Evolutionary conservation across 2,329 filamentous ascomycete species (phyloP).

Genomic region (Calonectria honghensis): DNA sequence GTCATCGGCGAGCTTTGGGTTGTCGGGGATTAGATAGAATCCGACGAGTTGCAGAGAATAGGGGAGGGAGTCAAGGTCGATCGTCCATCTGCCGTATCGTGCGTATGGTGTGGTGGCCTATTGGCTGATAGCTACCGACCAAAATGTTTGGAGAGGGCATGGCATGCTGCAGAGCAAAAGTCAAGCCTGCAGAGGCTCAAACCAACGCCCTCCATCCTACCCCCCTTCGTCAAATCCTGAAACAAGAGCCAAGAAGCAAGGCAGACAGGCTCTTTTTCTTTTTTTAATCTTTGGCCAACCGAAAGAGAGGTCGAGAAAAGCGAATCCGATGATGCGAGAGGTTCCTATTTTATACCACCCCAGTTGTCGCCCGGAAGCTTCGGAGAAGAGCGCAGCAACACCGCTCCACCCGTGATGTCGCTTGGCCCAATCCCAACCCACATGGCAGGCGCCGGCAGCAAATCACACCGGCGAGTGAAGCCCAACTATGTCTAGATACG

Average conservation of each 20-base stretch:
- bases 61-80: neutral
- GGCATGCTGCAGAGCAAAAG: neutral
- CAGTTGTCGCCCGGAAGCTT: slow-evolving; percentile 43
- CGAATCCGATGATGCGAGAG: neutral
- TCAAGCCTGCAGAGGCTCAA: neutral
- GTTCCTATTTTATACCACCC: neutral
- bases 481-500: slow-evolving; percentile 11
- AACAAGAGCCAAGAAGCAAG: neutral
- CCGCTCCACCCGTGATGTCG: neutral
- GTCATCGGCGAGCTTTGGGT: neutral
- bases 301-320: neutral
- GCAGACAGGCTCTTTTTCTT: neutral
- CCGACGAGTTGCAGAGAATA: neutral
- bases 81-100: neutral
- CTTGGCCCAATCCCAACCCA: slow-evolving; percentile 24
- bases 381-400: slow-evolving; percentile 32
- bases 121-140: neutral
- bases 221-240: neutral
- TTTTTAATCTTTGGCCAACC: neutral
- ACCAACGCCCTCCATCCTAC: neutral
- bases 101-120: neutral
- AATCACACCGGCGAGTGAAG: slow-evolving; percentile 1
- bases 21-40: neutral
- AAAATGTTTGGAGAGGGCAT: neutral
- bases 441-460: neutral